Percentiles rank a stretch among this genome's conserved stretches.
phyloP scores from a whole-genome alignment of 345 rosid genomes.

The Pelargonium nanum region DNA sequence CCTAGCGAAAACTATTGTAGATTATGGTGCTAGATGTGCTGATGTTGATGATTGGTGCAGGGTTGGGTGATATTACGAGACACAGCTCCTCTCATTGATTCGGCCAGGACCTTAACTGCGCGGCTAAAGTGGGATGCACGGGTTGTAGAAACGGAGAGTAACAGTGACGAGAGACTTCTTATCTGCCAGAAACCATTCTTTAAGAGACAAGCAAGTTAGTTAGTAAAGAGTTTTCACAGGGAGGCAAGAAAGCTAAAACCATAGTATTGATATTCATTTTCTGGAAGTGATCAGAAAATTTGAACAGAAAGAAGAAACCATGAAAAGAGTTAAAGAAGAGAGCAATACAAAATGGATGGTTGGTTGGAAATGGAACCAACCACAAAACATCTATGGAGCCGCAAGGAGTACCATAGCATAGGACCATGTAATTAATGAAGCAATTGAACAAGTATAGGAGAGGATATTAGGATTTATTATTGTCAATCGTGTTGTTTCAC shows the following conservation, averaged over 20 bases:
- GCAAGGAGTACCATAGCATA: constrained; percentile 44
- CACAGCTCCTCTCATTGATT: constrained; percentile 55
- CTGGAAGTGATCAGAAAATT: constrained; percentile 18
- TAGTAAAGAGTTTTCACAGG: constrained; percentile 1
- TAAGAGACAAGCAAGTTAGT: constrained; percentile 49
- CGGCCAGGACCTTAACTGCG: constrained; percentile 55
- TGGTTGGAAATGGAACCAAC: background rate
- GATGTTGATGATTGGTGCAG: constrained; percentile 29
- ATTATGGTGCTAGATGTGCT: background rate
- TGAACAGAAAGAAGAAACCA: constrained; percentile 31
- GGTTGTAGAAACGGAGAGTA: constrained; percentile 69
- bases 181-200: constrained; percentile 89
- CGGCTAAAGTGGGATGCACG: constrained; percentile 94
- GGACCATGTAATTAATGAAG: constrained; percentile 42
- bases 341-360: background rate
- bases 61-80: constrained; percentile 96
- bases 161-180: constrained; percentile 81
- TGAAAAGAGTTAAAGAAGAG: constrained; percentile 8
- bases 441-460: constrained; percentile 15
- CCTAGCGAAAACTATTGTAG: background rate
- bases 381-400: constrained; percentile 36
- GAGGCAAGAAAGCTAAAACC: constrained; percentile 13
- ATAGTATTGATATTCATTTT: constrained; percentile 14
- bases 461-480: constrained; percentile 17
- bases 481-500: constrained; percentile 16